Evolutionary conservation across 495 filamentous ascomycete genomes (phyloP).

Genomic region (Parathielavia hyrcaniae): DNA sequence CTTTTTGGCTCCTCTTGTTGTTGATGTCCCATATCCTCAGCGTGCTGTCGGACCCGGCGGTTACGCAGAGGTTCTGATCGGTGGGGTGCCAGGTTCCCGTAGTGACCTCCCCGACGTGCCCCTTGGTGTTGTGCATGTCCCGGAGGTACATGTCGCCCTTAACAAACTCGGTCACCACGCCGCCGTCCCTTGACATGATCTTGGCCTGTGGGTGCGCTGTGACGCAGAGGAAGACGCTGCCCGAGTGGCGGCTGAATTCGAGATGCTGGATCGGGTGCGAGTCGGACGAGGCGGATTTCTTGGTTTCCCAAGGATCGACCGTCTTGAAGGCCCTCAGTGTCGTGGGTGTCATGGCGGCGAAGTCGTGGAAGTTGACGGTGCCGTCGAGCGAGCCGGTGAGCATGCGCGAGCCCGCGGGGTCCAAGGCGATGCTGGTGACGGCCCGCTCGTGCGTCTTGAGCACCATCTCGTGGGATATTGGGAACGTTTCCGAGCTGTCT

Average conservation of each 20-base stretch:
- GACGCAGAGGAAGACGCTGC: slow-evolving; percentile 75
- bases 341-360: slow-evolving; percentile 89
- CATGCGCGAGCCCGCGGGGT: slow-evolving; percentile 77
- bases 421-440: slow-evolving; percentile 74
- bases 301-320: slow-evolving; percentile 76
- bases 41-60: slow-evolving; percentile 88
- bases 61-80: slow-evolving; percentile 74
- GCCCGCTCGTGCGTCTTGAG: slow-evolving; percentile 88
- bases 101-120: slow-evolving; percentile 84
- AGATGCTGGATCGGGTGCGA: slow-evolving; percentile 81
- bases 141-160: slow-evolving; percentile 98
- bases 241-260: slow-evolving; percentile 77
- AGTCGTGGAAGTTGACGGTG: slow-evolving; percentile 87
- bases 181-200: slow-evolving; percentile 83
- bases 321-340: slow-evolving; percentile 89
- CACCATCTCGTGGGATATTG: slow-evolving; percentile 85
- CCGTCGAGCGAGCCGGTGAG: slow-evolving; percentile 87
- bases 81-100: slow-evolving; percentile 84
- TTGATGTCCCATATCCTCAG: slow-evolving; percentile 95
- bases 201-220: slow-evolving; percentile 83
- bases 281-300: slow-evolving; percentile 62
- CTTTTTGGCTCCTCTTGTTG: slow-evolving; percentile 75
- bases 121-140: slow-evolving; percentile 95
- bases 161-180: slow-evolving; percentile 73
- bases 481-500: slow-evolving; percentile 83